Base-by-base conservation (phyloP, 179 eudicot genomes). In the Beta macrorhiza region DNA sequence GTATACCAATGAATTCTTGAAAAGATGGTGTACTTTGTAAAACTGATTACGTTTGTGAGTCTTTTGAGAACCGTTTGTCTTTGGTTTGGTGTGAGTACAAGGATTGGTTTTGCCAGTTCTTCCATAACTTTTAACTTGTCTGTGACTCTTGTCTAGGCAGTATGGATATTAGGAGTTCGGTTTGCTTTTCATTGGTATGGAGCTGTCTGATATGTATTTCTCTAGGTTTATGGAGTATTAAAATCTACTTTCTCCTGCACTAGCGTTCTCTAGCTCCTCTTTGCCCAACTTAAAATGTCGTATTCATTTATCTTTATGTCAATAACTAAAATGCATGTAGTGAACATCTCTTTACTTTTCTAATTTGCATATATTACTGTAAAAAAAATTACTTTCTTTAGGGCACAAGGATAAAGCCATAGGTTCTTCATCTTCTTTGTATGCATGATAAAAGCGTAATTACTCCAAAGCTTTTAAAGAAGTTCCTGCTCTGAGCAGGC, bases 1-100 rank as follows among this genome's bases (percentile, higher is more conserved):
- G 61, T 45, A 44, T 22, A 58, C 25, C 76, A 44, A 79, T 77
- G 82, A 72, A 58, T 15, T 67, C 44, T 67, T 72, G 52, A 51
- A 61, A 72, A 16, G 20, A 37, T 58, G 25, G 42, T 62, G 55
- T 79, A 69, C 81, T 79, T 44, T 79, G 37, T 22, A 55, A 74
- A n/a, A 74, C 20, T 74, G 15, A 20, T 20, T 49, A 25, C 37
- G n/a, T 55, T 13, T 63, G 11, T 63, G 14, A 62, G 22, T 22
- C 67, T 63, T 17, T 58, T 63, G n/a, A 7, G 29, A 67, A 67
- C 42, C 15, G 72, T 67, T 15, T 67, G 72, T 67, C 51, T 67
- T 67, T 67, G 51, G 49, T 67, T 32, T 32, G 51, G 20, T 67
- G n/a, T 67, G 20, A 15, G 47, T 67, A 14, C 17, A 37, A 3